Evolutionary conservation across 495 filamentous ascomycete genomes (phyloP).

Genomic region (Lasiosphaeria ovina): DNA sequence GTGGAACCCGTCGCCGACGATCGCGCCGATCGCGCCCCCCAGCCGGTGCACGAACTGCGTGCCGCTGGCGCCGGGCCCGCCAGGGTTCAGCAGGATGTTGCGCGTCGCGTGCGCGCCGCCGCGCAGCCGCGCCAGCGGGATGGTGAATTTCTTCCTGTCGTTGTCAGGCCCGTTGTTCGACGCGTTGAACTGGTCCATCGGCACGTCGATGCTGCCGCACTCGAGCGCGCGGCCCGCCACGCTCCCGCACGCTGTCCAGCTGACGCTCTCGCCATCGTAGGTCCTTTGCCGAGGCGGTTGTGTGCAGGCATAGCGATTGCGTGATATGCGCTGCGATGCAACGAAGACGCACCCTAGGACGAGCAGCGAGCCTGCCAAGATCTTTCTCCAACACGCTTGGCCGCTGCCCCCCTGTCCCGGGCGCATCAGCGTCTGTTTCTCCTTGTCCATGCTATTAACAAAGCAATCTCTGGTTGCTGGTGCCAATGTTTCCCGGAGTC

Average conservation of each 20-base stretch:
- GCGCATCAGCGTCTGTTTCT: background rate
- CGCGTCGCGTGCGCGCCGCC: slow-evolving; percentile 37
- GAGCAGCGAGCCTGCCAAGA: background rate
- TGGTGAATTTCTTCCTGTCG: slow-evolving; percentile 31
- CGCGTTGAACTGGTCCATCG: slow-evolving; percentile 45
- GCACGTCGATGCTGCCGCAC: slow-evolving; percentile 39
- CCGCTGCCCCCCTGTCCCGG: background rate
- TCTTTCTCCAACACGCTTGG: background rate
- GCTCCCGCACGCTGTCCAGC: slow-evolving; percentile 39
- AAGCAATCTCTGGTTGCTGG: too few species aligned
- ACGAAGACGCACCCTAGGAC: background rate
- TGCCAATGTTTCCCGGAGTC: too few species aligned
- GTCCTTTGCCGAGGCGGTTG: background rate
- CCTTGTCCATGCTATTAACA: background rate
- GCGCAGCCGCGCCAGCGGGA: slow-evolving; percentile 45
- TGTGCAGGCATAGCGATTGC: background rate
- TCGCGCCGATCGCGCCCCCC: slow-evolving; percentile 31
- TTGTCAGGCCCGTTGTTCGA: slow-evolving; percentile 20
- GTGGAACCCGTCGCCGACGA: slow-evolving; percentile 46
- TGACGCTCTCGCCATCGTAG: slow-evolving; percentile 38
- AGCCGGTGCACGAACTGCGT: slow-evolving; percentile 33
- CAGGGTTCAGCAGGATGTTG: slow-evolving; percentile 47
- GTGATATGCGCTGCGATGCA: background rate
- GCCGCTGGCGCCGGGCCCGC: slow-evolving; percentile 45
- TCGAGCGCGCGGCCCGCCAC: slow-evolving; percentile 32